Conservation (phyloP, 345 rosid genomes). For the Carallia brachiata region DNA sequence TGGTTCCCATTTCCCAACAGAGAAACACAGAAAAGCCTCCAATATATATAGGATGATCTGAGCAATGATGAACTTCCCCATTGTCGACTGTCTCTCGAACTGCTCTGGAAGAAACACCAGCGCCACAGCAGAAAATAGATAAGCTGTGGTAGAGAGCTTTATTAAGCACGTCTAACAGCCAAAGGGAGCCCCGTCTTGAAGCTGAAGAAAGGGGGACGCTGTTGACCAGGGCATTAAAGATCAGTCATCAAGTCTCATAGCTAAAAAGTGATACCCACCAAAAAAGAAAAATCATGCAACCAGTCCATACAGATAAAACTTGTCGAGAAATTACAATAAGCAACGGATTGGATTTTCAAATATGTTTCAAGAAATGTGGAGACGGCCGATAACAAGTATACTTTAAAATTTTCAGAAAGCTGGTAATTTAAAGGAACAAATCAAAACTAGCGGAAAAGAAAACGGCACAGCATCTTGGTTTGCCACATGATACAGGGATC, state of each 20-base stretch:
- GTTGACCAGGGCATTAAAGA: slow-evolving; percentile 24
- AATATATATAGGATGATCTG: slow-evolving; percentile 49
- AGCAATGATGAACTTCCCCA: slow-evolving; percentile 46
- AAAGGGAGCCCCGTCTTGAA: slow-evolving; percentile 78
- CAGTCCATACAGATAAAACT: too few relatives aligned
- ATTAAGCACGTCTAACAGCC: slow-evolving; percentile 43
- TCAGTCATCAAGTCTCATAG: not conserved
- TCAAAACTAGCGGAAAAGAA: too few relatives aligned
- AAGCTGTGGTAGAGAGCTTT: slow-evolving; percentile 52
- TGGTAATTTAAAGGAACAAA: too few relatives aligned
- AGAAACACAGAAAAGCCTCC: slow-evolving; percentile 62
- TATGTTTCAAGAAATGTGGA: too few relatives aligned
- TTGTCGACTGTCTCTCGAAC: slow-evolving; percentile 34
- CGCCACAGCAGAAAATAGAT: slow-evolving; percentile 44
- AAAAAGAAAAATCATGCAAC: not conserved
- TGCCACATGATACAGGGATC: too few relatives aligned
- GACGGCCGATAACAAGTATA: too few relatives aligned
- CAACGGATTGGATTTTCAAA: not conserved
- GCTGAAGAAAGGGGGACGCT: slow-evolving; percentile 82
- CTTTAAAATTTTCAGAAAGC: too few relatives aligned
- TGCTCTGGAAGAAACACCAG: slow-evolving; percentile 40
- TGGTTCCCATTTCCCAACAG: slow-evolving; percentile 63
- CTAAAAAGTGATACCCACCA: not conserved
- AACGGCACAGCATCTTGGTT: too few relatives aligned
- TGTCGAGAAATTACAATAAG: not conserved